Base-by-base conservation (phyloP, 2,329 filamentous ascomycete genomes). In the Paraconiothyrium brasiliense region DNA sequence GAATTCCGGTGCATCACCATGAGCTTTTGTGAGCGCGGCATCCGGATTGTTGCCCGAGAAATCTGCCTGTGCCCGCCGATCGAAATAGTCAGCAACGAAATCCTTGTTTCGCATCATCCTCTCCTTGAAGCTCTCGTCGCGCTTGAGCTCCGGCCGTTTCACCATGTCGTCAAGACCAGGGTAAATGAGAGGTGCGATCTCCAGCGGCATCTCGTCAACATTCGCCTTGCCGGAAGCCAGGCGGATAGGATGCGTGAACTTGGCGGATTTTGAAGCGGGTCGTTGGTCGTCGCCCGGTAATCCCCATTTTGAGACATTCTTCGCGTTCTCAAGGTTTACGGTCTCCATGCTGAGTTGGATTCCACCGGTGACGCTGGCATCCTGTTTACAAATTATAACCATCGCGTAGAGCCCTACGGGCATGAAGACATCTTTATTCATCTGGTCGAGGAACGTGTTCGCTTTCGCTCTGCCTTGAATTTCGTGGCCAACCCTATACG, bases 381-480 rank as follows among this genome's bases (percentile, higher is more conserved):
- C 55, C 3, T 81, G 78, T 55, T 83, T 83, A 76, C 80, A 87
- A 1, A 84, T 84, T 76, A 89, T 82, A 41, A 90, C 78, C 22
- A 86, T 76, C 61, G 81, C 83, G 72, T 83, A 85, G 0, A 89
- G 79, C 0, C 87, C 87, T 1, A 81, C 81, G 0, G 87, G 86
- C 50, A 80, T 81, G 71, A 89, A 90, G 61, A 87, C 82, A 3
- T 84, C 79, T 9, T 82, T 78, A 67, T 89, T 89, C 67, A 87
- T 80, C 39, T 79, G 75, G 65, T 87, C 82, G 16, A 90, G 80
- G 68, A 86, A 89, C 0, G 71, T 76, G 66, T 87, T 88, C 0
- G 83, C 81, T 46, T 80, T 76, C 66, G 77, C 74, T 20, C 71
- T 66, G 1, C 55, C 50, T 54, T 79, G 78, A 10, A 78, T 71